Base-by-base conservation (phyloP, 495 filamentous ascomycete genomes). In the Immersiella caudata region DNA sequence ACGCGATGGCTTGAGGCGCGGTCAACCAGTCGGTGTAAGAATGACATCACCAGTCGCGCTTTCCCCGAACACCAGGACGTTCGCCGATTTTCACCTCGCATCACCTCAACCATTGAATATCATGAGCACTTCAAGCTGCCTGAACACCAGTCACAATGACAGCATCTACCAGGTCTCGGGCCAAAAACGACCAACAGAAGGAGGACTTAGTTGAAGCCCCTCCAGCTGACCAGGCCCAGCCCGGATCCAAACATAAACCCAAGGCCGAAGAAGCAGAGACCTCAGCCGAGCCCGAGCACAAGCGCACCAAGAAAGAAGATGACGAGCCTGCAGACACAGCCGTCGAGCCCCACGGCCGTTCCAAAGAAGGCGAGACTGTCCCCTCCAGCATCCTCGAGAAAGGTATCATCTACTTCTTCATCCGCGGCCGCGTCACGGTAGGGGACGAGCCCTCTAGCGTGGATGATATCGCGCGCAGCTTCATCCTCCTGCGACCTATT, bases 401-500 rank as follows among this genome's bases (percentile, higher is more conserved):
- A 70, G 94, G 94, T 2, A 85, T 97, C 69, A 91, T 98, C 69
- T 97, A 97, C 82, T 96, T 97, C 85, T 97, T 97, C 82, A 89
- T 89, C 74, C 89, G 93, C 51, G 86, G 86, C 11, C 88, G 92
- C 25, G 92, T 97, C 61, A 83, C 91, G 21, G 85, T 26, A 12
- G 52, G 52, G 2, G 24, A 92, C 14, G 85, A 93, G 12, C 89
- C 94, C 11, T 83, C 88, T n/a, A 77, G 83, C 65, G 78, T 93
- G 8, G 73, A 81, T 46, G 93, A 97, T 33, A 84, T 97, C 50
- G 86, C 91, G 24, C 90, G 92, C 66, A 93, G 85, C 71, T 95
- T 92, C 78, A 87, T 97, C 66, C 83, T 97, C 33, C 85, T 98
- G 1, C 88, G 91, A 9, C 93, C 94, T 0, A 80, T 94, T 8